A percentile compares a stretch with the other conserved stretches of the same genome.
These are phyloP conservation scores for Macrolepiota fuliginosa DNA, from an alignment of 768 basidiomycete species.

Conservation along the genomic window DNA sequence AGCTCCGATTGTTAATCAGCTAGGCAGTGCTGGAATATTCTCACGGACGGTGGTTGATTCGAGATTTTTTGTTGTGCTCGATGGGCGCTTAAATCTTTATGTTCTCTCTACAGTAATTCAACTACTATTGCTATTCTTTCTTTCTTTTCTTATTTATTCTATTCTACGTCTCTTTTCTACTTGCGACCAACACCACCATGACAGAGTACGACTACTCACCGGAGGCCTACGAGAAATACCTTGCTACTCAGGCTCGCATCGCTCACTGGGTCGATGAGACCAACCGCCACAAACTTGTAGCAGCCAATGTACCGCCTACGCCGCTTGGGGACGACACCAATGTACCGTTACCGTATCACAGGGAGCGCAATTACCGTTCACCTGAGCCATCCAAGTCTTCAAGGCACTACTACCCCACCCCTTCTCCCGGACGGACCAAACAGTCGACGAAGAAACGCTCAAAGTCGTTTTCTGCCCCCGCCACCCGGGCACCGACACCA, in stretches of 20 bases:
- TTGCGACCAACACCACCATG: conserved; percentile 10
- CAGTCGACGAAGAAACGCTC: background rate
- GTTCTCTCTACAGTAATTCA: background rate
- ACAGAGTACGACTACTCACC: conserved; percentile 19
- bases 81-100: background rate
- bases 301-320: conserved; percentile 12
- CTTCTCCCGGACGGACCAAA: background rate
- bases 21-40: background rate
- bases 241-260: conserved; percentile 16
- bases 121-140: background rate
- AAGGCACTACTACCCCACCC: background rate
- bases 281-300: conserved; percentile 10
- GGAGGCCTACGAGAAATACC: conserved; percentile 16
- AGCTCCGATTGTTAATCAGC: too few relatives aligned
- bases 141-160: conserved; percentile 11
- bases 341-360: background rate
- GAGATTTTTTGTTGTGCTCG: background rate
- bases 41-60: background rate
- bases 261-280: conserved; percentile 17
- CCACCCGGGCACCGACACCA: background rate
- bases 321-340: conserved; percentile 6
- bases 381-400: conserved; percentile 2
- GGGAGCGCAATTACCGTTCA: background rate
- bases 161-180: background rate
- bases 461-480: background rate